phyloP scores from a whole-genome alignment of 1,284 basidiomycete genomes.

The Ceratobasidium sp. region DNA sequence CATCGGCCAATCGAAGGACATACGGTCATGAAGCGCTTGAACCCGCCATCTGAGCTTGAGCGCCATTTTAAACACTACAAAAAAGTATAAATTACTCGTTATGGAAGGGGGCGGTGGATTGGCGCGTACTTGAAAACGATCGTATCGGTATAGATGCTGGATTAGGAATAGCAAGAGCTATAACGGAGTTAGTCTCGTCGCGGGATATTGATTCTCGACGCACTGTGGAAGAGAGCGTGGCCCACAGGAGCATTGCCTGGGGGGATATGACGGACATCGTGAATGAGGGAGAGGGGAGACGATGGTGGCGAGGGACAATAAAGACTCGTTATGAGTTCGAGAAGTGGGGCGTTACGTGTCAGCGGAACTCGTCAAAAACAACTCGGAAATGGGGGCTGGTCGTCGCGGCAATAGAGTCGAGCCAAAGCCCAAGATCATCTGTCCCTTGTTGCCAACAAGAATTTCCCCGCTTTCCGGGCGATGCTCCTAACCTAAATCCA shows the following conservation, averaged over 20 bases:
- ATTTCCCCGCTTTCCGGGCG: conserved; percentile 13
- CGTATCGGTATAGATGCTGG: conserved; percentile 47
- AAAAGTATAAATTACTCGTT: not conserved
- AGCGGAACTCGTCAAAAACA: not conserved
- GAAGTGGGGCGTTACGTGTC: conserved; percentile 1
- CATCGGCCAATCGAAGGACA: not conserved
- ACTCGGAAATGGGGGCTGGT: not conserved
- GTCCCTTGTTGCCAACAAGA: conserved; percentile 4
- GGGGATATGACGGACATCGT: conserved; percentile 47
- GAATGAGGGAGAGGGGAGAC: not conserved
- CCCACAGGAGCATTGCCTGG: conserved; percentile 46
- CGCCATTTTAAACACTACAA: conserved; percentile 44
- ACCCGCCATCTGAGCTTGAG: conserved; percentile 41
- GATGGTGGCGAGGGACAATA: conserved; percentile 6
- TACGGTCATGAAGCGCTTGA: conserved; percentile 48
- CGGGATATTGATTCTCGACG: not conserved
- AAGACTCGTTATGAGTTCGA: not conserved
- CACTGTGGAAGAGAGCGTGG: conserved; percentile 47
- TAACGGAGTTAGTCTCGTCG: not conserved
- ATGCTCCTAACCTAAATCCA: not conserved
- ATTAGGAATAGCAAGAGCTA: conserved; percentile 41
- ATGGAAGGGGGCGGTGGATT: not conserved
- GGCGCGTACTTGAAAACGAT: conserved; percentile 43
- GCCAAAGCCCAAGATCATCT: not conserved
- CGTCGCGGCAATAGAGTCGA: not conserved